phyloP scores from a whole-genome alignment of 1,284 basidiomycete species.

The Marasmius fiardii region DNA sequence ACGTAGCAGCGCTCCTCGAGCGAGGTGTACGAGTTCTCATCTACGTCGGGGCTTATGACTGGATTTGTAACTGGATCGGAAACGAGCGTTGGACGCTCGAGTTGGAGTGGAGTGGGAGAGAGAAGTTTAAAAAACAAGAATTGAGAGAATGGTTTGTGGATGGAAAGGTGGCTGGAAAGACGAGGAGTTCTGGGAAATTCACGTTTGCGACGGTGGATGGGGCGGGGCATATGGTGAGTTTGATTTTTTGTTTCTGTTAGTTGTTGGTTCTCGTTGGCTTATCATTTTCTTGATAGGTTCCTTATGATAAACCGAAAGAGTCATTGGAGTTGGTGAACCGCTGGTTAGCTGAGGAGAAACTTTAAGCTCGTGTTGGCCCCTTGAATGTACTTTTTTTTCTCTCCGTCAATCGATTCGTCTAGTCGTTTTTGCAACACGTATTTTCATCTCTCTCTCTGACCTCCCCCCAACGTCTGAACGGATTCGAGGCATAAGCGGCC shows the following conservation, averaged over 20 bases:
- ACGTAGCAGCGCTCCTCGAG: constrained; percentile 72
- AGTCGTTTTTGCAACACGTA: too few species aligned
- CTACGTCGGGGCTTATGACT: constrained; percentile 73
- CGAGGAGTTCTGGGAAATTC: constrained; percentile 45
- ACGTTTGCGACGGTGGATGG: constrained; percentile 50
- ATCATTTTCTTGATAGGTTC: constrained; percentile 31
- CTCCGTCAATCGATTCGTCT: too few species aligned
- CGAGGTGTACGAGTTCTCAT: constrained; percentile 70
- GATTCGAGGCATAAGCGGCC: too few species aligned
- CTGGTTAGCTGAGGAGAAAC: constrained; percentile 36
- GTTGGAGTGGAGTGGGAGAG: constrained; percentile 63
- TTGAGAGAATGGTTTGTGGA: constrained; percentile 48
- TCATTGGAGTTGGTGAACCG: constrained; percentile 41
- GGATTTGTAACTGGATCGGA: constrained; percentile 75
- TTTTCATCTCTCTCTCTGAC: too few species aligned
- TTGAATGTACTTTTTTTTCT: too few species aligned
- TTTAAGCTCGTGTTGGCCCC: too few species aligned
- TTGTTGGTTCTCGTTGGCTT: neutral
- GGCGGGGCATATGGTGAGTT: constrained; percentile 55
- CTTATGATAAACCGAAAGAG: constrained; percentile 50
- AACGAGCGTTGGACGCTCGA: constrained; percentile 61
- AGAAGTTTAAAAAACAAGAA: constrained; percentile 41
- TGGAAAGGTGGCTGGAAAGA: constrained; percentile 45
- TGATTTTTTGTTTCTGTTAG: neutral
- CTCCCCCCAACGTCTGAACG: too few species aligned